Conservation (phyloP, 106 monocot genomes). For the Vanilla planifolia region DNA sequence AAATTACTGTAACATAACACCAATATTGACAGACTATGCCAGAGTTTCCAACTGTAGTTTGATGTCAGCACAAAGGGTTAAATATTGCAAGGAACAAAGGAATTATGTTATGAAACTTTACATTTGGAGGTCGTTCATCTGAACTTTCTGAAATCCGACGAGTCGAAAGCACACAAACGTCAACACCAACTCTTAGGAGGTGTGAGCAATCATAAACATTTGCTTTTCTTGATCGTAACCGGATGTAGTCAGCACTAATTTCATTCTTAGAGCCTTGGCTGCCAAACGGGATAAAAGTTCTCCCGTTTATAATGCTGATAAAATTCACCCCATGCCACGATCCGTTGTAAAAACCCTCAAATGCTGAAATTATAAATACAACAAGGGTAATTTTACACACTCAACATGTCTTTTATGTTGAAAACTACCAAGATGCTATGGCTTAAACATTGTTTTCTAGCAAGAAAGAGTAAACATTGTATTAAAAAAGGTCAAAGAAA, state of each 20-base stretch:
- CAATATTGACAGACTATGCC: too few species aligned
- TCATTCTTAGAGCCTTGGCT: constrained; percentile 18
- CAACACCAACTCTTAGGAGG: constrained; percentile 35
- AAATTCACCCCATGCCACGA: constrained; percentile 49
- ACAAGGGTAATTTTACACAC: background rate
- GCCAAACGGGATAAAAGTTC: constrained; percentile 15
- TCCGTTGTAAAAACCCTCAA: constrained; percentile 58
- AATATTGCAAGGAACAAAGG: too few species aligned
- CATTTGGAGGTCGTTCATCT: constrained; percentile 16
- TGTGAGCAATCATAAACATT: constrained; percentile 35
- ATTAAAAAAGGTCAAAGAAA: background rate
- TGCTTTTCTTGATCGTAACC: constrained; percentile 59
- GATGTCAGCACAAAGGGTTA: too few species aligned
- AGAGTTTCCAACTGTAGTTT: too few species aligned
- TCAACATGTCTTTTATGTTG: too few species aligned
- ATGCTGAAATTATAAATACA: constrained; percentile 33
- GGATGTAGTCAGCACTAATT: constrained; percentile 32
- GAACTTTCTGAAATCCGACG: constrained; percentile 23
- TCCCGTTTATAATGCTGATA: constrained; percentile 41
- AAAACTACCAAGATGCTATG: background rate
- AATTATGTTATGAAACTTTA: too few species aligned
- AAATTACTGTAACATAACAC: too few species aligned
- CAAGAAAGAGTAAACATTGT: background rate
- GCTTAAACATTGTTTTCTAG: background rate
- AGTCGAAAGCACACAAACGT: constrained; percentile 54